These are phyloP conservation scores for Ballota nigra DNA, from an alignment of 257 asterid species.

Conservation along the genomic window DNA sequence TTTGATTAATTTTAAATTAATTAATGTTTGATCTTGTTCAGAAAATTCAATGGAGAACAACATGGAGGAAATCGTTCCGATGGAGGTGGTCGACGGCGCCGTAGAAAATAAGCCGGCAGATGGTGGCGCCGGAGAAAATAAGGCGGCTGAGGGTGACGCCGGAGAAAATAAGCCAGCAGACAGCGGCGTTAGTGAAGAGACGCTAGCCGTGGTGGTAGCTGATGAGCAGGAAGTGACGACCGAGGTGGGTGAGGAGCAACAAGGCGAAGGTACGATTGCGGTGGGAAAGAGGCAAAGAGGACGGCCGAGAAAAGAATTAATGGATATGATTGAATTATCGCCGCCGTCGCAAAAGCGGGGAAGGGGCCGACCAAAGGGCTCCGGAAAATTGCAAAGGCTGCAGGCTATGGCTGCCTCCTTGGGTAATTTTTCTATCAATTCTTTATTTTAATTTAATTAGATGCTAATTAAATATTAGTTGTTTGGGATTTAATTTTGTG, in stretches of 20 bases:
- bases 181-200: background rate
- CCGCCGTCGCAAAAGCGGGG: slow-evolving; percentile 28
- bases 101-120: background rate
- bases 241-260: no score
- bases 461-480: background rate
- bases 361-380: slow-evolving; percentile 39
- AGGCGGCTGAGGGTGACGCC: no score
- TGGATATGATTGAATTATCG: slow-evolving; percentile 10
- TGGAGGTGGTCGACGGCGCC: background rate
- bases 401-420: slow-evolving; percentile 14
- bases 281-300: slow-evolving; percentile 42
- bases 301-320: slow-evolving; percentile 33
- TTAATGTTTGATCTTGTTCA: background rate
- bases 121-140: no score
- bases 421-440: slow-evolving; percentile 19
- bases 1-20: background rate
- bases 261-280: no score
- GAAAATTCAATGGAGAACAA: slow-evolving; percentile 18
- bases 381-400: slow-evolving; percentile 37
- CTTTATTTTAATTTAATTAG: background rate
- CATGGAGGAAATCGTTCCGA: background rate
- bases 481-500: background rate
- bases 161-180: background rate
- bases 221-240: background rate
- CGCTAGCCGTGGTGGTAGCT: background rate